Base-by-base conservation (phyloP, 495 filamentous ascomycete species). In the Aspergillus taichungensis region DNA sequence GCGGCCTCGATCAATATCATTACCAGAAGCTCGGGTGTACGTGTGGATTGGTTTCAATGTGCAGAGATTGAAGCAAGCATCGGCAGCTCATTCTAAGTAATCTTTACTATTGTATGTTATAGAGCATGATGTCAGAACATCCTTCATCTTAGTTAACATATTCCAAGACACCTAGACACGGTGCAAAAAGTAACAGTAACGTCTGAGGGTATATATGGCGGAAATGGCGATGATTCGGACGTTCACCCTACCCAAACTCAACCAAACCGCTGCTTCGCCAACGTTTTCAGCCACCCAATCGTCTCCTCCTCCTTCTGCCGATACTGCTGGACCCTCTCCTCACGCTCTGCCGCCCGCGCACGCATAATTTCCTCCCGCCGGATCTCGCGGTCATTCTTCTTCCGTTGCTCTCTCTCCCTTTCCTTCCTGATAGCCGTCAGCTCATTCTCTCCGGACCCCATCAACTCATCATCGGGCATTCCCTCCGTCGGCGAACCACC, bases 181-280 rank as follows among this genome's bases (percentile, higher is more conserved):
- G 18, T 24, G 18, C 18, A 24, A 24, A 24, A 24, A 24, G 18
- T 24, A 4, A 24, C 4, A 24, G 18, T 24, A 24, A 24, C 18
- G 18, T 24, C 18, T 24, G 18, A 24, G 18, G 18, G 18, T 24
- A 24, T 24, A 24, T 4, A 24, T 4, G 18, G 18, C 18, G 18
- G 18, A 24, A 24, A 24, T 24, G 18, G 18, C 18, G 18, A 24
- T 2, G 4, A 24, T 2, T 24, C 18, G 18, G 18, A 24, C 4
- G 4, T 24, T 24, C 1, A 24, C 18, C 18, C 4, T 24, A 24
- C 18, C 18, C 18, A 24, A 29, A 13, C 12, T 63, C 50, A 72
- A 1, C 69, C 69, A 55, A 64, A 73, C 35, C 67, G 59, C 43
- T 73, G 63, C 52, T 70, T 71, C 11, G 69, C 69, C 40, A 73